Base-by-base conservation (phyloP, 345 rosid species). In the Linum usitatissimum region DNA sequence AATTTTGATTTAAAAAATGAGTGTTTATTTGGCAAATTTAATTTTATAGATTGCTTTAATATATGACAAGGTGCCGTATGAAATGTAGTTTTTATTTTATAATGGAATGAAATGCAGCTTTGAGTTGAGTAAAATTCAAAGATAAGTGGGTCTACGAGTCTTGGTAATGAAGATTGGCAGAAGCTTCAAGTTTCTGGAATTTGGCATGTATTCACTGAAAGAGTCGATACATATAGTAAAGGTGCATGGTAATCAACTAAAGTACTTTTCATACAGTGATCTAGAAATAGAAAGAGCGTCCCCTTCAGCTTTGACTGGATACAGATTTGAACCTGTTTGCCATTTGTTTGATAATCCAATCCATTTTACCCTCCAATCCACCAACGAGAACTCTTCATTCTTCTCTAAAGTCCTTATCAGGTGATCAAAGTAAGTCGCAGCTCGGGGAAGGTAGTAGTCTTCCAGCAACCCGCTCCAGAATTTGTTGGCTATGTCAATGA, bases 401-500 rank as follows among this genome's bases (percentile, higher is more conserved):
- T 76, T 76, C 76, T 30, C 64, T 74, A 86, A 81, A 77, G 88
- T 86, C 67, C 72, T 74, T 6, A 65, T 61, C 78, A 88, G 60
- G 65, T 67, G 71, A 57, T 34, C 34, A 62, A 88, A 88, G 72
- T 82, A 88, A 57, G 75, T 64, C 10, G 70, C 66, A 36, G 90
- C 96, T 62, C 92, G 73, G 19, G 86, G 93, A 45, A 84, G 77
- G 75, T 83, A 86, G 73, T 89, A 92, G 69, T 77, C 83, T 71
- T 76, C 69, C 55, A 92, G 74, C 61, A 92, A 69, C 14, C 95
- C 93, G 55, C 98, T 88, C 93, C 93, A 92, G 36, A 85, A 88
- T 68, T 92, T 92, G 84, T 92, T 92, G 48, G 85, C 98, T 92
- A 69, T 45, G 68, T 58, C 58, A 68, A 51, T 60, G 48, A 40